These are phyloP conservation scores for Orbilia ellipsospora DNA, from an alignment of 2,329 filamentous ascomycete genomes.

Conservation along the genomic window DNA sequence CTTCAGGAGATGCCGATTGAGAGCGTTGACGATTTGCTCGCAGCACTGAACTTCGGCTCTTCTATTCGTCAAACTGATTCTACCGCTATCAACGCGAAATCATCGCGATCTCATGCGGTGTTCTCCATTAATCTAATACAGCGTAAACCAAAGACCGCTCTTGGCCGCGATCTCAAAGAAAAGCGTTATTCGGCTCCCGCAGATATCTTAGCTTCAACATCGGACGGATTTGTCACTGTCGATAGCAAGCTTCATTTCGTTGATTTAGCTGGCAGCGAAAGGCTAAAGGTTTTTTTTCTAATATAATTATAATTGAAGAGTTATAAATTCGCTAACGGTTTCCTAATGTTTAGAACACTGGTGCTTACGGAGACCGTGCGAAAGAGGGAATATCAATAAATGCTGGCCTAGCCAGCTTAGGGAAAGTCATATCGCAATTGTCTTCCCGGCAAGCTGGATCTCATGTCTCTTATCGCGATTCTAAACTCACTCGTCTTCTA, in stretches of 20 bases:
- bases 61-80: constrained; percentile 95
- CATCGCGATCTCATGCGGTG: constrained; percentile 95
- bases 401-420: constrained; percentile 89
- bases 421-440: constrained; percentile 97
- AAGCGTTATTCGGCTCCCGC: constrained; percentile 88
- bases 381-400: constrained; percentile 99
- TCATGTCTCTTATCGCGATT: constrained; percentile 97
- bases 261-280: constrained; percentile 94
- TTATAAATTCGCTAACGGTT: background rate
- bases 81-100: constrained; percentile 96
- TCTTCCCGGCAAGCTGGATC: constrained; percentile 87
- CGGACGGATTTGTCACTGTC: constrained; percentile 78
- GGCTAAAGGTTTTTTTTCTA: constrained; percentile 72
- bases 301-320: background rate
- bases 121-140: constrained; percentile 95
- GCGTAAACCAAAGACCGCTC: constrained; percentile 71
- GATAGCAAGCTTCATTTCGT: constrained; percentile 99
- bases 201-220: constrained; percentile 77
- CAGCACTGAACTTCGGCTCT: constrained; percentile 90
- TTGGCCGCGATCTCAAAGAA: constrained; percentile 67
- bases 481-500: constrained; percentile 91
- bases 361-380: constrained; percentile 91
- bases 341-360: constrained; percentile 74
- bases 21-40: constrained; percentile 89
- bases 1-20: constrained; percentile 88